Conservation (phyloP, 2,329 filamentous ascomycete species). For the Thielaviopsis punctulata region DNA sequence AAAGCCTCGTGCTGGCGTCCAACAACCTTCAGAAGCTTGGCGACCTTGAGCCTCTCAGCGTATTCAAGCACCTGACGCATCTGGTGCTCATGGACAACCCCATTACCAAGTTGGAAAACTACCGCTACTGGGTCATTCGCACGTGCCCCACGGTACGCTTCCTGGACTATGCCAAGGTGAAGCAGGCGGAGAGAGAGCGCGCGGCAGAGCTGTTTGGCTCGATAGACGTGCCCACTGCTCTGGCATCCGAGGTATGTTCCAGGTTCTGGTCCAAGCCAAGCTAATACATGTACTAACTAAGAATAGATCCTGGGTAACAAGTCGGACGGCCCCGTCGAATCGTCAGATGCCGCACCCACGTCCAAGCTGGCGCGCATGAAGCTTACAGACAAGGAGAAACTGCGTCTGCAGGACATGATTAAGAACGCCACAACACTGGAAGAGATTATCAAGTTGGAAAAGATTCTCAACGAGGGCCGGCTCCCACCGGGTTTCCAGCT, state of each 20-base stretch:
- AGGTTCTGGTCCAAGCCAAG: neutral
- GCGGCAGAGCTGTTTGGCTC: conserved; percentile 75
- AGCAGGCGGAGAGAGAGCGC: conserved; percentile 61
- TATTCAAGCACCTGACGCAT: conserved; percentile 56
- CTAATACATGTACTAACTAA: conserved; percentile 7
- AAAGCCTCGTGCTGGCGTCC: conserved; percentile 62
- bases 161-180: conserved; percentile 84
- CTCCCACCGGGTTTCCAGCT: conserved; percentile 52
- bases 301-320: conserved; percentile 64
- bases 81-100: conserved; percentile 75
- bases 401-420: conserved; percentile 71
- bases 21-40: conserved; percentile 74
- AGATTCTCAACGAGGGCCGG: conserved; percentile 76
- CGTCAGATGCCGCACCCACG: conserved; percentile 16
- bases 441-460: conserved; percentile 81
- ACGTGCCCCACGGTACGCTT: conserved; percentile 71
- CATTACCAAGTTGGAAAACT: conserved; percentile 65
- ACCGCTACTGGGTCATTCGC: conserved; percentile 85
- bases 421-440: conserved; percentile 74
- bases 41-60: conserved; percentile 65
- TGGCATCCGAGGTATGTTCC: conserved; percentile 48
- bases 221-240: conserved; percentile 54
- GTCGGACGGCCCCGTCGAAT: conserved; percentile 45
- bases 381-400: conserved; percentile 76
- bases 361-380: conserved; percentile 62